Conservation (phyloP, 805 yeast genomes). For the Wickerhamomyces xylosicus region DNA sequence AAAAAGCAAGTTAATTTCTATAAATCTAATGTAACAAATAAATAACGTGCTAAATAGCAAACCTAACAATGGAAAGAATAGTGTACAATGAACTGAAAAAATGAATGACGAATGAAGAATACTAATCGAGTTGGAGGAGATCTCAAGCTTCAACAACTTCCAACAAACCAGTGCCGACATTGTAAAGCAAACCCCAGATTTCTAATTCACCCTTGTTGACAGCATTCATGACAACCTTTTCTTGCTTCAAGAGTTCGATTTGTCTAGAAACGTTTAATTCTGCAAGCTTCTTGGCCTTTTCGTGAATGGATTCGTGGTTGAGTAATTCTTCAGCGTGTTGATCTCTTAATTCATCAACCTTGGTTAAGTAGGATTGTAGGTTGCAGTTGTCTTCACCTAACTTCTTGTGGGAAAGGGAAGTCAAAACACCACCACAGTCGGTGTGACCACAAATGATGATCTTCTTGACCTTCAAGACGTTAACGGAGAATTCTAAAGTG, state of each 20-base stretch:
- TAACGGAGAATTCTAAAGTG: slow-evolving; percentile 81
- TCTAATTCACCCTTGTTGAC: slow-evolving; percentile 51
- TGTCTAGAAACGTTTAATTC: slow-evolving; percentile 72
- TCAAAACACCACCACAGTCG: slow-evolving; percentile 90
- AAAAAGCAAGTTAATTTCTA: too few relatives aligned
- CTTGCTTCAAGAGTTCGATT: slow-evolving; percentile 49
- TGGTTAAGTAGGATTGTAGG: slow-evolving; percentile 38
- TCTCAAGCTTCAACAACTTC: slow-evolving; percentile 25
- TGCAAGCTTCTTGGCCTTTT: slow-evolving; percentile 50
- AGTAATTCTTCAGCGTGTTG: slow-evolving; percentile 41
- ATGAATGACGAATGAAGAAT: too few relatives aligned
- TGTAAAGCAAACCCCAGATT: slow-evolving; percentile 78
- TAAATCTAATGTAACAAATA: too few relatives aligned
- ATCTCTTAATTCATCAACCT: slow-evolving; percentile 58
- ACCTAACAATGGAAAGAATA: too few relatives aligned
- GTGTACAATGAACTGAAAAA: too few relatives aligned
- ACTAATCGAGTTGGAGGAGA: too few relatives aligned
- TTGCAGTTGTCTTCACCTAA: slow-evolving; percentile 45
- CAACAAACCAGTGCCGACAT: slow-evolving; percentile 67
- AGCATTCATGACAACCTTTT: slow-evolving; percentile 53
- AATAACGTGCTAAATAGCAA: too few relatives aligned
- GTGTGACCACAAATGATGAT: slow-evolving; percentile 89
- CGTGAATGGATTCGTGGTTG: slow-evolving; percentile 37
- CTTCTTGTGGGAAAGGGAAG: slow-evolving; percentile 54
- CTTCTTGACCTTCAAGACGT: slow-evolving; percentile 69